Evolutionary conservation across 345 rosid genomes (phyloP), one percentile per base, ranked within the genome.

Genomic region (Passiflora organensis): DNA sequence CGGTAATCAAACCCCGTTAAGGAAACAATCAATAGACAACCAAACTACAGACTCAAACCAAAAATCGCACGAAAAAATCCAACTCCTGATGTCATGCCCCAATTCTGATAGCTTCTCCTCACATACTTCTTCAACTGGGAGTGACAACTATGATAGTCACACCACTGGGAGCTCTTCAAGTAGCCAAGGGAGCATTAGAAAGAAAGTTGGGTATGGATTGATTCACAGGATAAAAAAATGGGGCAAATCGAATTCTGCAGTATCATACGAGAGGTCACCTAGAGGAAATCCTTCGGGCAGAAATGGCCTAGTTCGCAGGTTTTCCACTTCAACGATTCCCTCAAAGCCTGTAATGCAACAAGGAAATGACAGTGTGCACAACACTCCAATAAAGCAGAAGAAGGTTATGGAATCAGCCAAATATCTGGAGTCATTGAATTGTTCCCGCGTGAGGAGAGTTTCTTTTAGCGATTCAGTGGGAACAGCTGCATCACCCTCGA

Each of bases 161-260:
- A 45, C 68, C 25, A 45, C 6, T 6, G 60, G 16, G 14, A 60
- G 62, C 48, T 48, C 76, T 34, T 68, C 53, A 0, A 69, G 62
- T 34, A 59, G 75, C 65, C 58, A 63, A 6, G 48, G 57, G 44
- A 56, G 66, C 45, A 42, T 47, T 28, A 25, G 34, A 10, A 56
- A 66, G 71, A 65, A 37, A 25, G 43, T 34, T 6, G 28, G 72
- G n/a, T 28, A 28, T 28, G 5, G 34, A 28, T 32, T 59, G n/a
- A 49, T 60, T 42, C 56, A 48, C 2, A 19, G 55, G 21, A 43
- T 62, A 13, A 66, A 63, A 50, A 55, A 18, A 32, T 47, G 53
- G 55, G 67, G 66, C 12, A 59, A 52, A 63, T 62, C 51, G 20
- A 74, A 71, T 51, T 8, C 37, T 14, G 55, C 68, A 6, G 46